phyloP scores from a whole-genome alignment of 768 basidiomycete genomes.

The Lactarius deliciosus region DNA sequence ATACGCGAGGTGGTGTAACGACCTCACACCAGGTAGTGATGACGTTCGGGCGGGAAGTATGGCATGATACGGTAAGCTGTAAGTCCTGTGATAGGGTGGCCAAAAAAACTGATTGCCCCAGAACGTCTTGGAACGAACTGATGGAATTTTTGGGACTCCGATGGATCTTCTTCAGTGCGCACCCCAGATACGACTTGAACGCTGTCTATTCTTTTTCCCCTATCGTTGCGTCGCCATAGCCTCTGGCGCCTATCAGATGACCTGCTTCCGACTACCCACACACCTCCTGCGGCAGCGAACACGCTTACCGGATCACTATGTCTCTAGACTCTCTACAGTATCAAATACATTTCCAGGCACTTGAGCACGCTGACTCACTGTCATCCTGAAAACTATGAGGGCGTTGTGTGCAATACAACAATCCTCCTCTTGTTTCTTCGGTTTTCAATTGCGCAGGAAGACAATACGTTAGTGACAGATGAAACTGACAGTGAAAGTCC shows the following conservation, averaged over 20 bases:
- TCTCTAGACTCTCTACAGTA: too few relatives aligned
- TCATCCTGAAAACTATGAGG: neutral
- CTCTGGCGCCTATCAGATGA: neutral
- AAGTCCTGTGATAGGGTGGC: too few relatives aligned
- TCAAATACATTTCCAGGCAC: neutral
- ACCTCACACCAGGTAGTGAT: neutral
- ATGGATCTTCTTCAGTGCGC: neutral
- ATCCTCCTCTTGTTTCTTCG: neutral
- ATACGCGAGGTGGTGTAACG: neutral
- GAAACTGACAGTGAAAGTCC: neutral
- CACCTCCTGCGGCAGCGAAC: neutral
- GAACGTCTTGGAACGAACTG: neutral
- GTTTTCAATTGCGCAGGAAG: neutral
- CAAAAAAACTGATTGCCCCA: too few relatives aligned
- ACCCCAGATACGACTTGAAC: too few relatives aligned
- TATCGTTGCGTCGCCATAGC: neutral
- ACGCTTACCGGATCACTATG: neutral
- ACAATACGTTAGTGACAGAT: neutral
- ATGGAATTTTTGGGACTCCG: neutral
- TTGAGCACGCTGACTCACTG: neutral
- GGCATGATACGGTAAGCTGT: neutral
- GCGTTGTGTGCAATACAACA: neutral
- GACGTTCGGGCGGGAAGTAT: neutral
- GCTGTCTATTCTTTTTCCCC: neutral
- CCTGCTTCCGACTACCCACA: neutral